Evolutionary conservation across 805 yeast species (phyloP), one percentile per base, ranked within the genome.

Genomic region (Myxozyma vanderwaltii): DNA sequence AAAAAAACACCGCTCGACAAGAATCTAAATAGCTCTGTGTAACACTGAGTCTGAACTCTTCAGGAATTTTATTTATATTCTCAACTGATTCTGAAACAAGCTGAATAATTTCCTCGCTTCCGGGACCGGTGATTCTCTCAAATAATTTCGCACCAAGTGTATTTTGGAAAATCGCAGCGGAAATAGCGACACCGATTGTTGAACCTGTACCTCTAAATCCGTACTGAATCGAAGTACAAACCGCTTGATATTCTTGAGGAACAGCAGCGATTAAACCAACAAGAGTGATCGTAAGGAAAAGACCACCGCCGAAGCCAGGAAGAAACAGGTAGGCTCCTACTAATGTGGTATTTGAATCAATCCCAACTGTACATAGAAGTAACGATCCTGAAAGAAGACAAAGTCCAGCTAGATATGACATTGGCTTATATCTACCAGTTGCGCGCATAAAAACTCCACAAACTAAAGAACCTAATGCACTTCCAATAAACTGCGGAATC

Each of bases 211-310:
- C 86, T 68, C 96, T 79, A 75, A 88, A 89, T 0, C 91, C 90
- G 71, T 91, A 91, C 68, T 89, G 95, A 58, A 91, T 88, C 0
- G 96, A 88, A 0, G 97, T 91, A 2, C 91, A 86, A n/a, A 90
- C 80, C 0, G 97, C 96, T 72, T 89, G 96, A 67, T 78, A 81
- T 54, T 81, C 78, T 19, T 76, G 71, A 6, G 87, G 85, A 1
- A 86, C 94, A 0, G 94, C 82, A 0, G 94, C 85, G 56, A 89
- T 86, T 72, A 89, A 78, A 0, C 94, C 86, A 29, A 89, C 73
- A 51, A 89, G 75, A 0, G 91, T 84, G 3, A 87, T 82, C 0
- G 95, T 89, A 61, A 89, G 77, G 72, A 83, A 78, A 4, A 81
- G 73, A 0, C 94, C 82, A 65, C 86, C 83, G 0, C 88, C 89